Base-by-base conservation (phyloP, 306 rosid genomes). In the Luffa acutangula region DNA sequence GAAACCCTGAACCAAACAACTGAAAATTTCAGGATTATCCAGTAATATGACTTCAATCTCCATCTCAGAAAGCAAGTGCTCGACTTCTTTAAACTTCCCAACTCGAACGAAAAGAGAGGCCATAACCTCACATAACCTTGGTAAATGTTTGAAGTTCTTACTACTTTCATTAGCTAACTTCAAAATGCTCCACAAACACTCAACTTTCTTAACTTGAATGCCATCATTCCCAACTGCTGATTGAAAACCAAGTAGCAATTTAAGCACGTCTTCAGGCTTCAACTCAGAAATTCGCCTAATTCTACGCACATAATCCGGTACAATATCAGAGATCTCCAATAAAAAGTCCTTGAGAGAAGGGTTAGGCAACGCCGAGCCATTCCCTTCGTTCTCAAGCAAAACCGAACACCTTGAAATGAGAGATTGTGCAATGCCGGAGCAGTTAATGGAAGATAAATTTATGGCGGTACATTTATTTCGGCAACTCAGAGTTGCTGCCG, bases 171-270 rank as follows among this genome's bases (percentile, higher is more conserved):
- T 63, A 78, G 80, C 89, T 84, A 87, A 80, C 79, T 85, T 91
- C 87, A 91, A 91, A 85, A 95, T 84, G 33, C 80, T 76, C 89
- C 91, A 91, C 82, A 93, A 83, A 84, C 86, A 80, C 77, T 80
- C 85, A 64, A 95, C 90, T 83, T 93, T 95, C 59, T 87, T 84
- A 70, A 84, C 77, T 11, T 21, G 77, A 85, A 84, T 6, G 5
- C 83, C 90, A 79, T 42, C 80, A 37, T 42, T 64, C 76, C 58
- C 80, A 20, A 84, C 81, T 76, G 82, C 79, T 41, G 87, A 87
- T 57, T 84, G 89, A 84, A 87, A 86, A 82, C 87, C 91, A 63
- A 83, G 75, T 56, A 95, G 79, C 39, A 95, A 66, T 31, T 87
- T 87, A 13, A 85, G 91, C 78, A 89, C 86, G 57, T 91, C 79